Evolutionary conservation across 169 alveolate genomes (phyloP), one percentile per base, ranked within the genome.

Genomic region (Plasmodium fragile): DNA sequence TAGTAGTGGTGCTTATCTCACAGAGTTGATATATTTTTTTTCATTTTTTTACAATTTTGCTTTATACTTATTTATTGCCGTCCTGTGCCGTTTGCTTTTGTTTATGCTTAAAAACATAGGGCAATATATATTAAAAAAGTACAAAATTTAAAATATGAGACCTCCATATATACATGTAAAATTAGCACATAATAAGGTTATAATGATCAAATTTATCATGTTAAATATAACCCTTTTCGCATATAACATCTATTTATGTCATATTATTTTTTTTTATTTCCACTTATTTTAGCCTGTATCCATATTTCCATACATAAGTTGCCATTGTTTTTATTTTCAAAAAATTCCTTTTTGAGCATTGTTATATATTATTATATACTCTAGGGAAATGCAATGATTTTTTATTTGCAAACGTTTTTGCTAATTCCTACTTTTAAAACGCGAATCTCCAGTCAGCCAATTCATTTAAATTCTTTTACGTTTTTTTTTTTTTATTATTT

Each of bases 241-340:
- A 13, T 49, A 49, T 13, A 49, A 49, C 1, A 49, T 13, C 22
- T 22, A 49, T 49, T 49, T 49, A 49, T 49, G 59, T 49, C 59
- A 49, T 49, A 49, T 49, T 41, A n/a, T n/a, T n/a, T n/a, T 49
- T 45, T 45, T 49, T 45, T 49, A 13, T 65, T 65, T 65, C 75
- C 75, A 65, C 75, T 25, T 65, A 10, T 65, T 53, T 65, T 7
- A 18, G 41, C 30, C 30, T 65, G 36, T 65, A 25, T 18, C n/a
- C 30, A 65, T 5, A 25, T 22, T 65, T 25, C 30, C 30, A 65
- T 28, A 2, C 32, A 25, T 65, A 3, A 4, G 11, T 22, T 65
- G 75, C n/a, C 32, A 65, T 65, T 65, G 4, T 25, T 65, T 65
- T 65, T 65, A 65, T 65, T 65, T 65, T 65, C 75, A 65, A 65